Evolutionary conservation across 2,329 filamentous ascomycete species (phyloP).

Genomic region (Ophiostoma ulmi): DNA sequence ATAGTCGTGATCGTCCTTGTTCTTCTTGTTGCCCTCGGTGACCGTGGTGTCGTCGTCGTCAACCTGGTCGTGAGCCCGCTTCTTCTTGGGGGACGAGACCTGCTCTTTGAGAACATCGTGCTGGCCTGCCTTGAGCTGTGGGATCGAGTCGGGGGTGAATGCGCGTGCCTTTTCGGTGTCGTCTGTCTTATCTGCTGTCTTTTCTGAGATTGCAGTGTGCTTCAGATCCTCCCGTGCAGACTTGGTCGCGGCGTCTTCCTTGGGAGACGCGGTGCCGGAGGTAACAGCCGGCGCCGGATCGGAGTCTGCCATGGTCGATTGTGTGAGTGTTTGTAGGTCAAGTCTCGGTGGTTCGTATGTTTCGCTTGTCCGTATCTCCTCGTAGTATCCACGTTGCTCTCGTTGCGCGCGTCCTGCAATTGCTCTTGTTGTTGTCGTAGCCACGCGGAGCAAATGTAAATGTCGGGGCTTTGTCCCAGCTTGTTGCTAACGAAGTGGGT

Average conservation of each 20-base stretch:
- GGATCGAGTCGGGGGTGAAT: constrained; percentile 16
- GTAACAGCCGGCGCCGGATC: constrained; percentile 24
- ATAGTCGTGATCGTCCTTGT: constrained; percentile 34
- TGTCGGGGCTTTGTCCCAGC: constrained; percentile 14
- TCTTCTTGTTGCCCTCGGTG: constrained; percentile 39
- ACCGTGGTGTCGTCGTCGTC: constrained; percentile 41
- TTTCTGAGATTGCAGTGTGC: constrained; percentile 59
- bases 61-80: constrained; percentile 56
- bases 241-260: constrained; percentile 59
- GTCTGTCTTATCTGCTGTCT: constrained; percentile 29
- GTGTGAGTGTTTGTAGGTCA: background rate
- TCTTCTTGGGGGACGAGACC: constrained; percentile 60
- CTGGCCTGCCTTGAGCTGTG: constrained; percentile 10
- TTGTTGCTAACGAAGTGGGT: constrained; percentile 14
- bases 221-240: constrained; percentile 60
- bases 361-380: background rate
- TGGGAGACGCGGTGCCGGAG: constrained; percentile 34
- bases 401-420: background rate
- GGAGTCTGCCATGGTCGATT: constrained; percentile 21
- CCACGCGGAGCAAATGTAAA: constrained; percentile 10
- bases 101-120: constrained; percentile 44
- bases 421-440: background rate
- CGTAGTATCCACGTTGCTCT: background rate
- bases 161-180: constrained; percentile 29
- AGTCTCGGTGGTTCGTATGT: background rate